These are phyloP conservation scores for Talaromyces marneffei DNA, from an alignment of 2,329 filamentous ascomycete species.

Conservation along the genomic window DNA sequence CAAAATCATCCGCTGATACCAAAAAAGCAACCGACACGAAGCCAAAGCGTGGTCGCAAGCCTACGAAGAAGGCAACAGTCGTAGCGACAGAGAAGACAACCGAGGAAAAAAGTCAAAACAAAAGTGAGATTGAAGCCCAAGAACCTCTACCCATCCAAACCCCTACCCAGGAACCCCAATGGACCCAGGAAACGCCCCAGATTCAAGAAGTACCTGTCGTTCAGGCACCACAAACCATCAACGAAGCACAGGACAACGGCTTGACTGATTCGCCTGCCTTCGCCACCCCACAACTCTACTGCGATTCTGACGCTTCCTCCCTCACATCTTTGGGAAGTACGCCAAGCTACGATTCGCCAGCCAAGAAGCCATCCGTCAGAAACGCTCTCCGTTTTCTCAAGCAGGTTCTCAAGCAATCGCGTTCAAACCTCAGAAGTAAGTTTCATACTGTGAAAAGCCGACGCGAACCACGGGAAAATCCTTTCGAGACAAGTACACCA, in stretches of 20 bases:
- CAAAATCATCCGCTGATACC: neutral
- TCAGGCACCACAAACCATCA: neutral
- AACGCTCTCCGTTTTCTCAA: neutral
- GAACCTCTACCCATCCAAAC: neutral
- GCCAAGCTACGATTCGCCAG: neutral
- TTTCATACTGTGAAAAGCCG: neutral
- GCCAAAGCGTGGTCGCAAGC: slow-evolving; percentile 22
- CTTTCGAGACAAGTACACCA: neutral
- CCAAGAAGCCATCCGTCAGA: neutral
- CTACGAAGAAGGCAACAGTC: slow-evolving; percentile 19
- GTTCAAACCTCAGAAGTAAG: neutral
- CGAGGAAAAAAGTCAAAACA: neutral
- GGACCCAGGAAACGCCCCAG: neutral
- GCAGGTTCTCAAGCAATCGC: neutral
- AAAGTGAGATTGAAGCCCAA: slow-evolving; percentile 10
- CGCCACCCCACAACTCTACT: neutral
- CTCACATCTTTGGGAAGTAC: neutral
- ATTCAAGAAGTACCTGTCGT: neutral
- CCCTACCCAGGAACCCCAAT: neutral
- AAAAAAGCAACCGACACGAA: slow-evolving; percentile 17
- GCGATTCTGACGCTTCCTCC: neutral
- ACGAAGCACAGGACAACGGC: slow-evolving; percentile 1
- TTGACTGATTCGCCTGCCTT: neutral
- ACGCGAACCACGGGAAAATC: neutral
- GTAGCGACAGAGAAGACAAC: slow-evolving; percentile 1